Base-by-base conservation (phyloP, 805 yeast genomes). In the Metschnikowia sp. region DNA sequence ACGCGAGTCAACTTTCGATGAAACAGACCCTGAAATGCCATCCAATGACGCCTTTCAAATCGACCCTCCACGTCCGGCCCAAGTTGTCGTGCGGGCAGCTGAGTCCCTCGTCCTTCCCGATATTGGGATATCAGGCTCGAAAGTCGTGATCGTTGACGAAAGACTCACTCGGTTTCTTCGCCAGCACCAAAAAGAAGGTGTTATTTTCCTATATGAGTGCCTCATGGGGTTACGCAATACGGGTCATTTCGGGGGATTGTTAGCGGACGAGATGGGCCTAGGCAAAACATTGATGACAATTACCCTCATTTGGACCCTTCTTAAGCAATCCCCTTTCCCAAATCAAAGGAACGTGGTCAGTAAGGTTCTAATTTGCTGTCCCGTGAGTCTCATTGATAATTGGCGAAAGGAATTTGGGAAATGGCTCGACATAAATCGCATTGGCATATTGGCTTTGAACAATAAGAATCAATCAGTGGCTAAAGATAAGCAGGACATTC, bases 191-290 rank as follows among this genome's bases (percentile, higher is more conserved):
- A 65, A 78, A 11, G 91, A 86, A 53, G 99, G 97, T 2, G 87
- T 92, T 0, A 63, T 68, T 44, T 94, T 94, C 58, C 68, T 94
- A 55, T 88, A 88, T 61, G 85, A 86, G 47, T 88, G 96, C 56
- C 77, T 91, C 1, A 79, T 86, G 84, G 96, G 96, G 0, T 66
- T 77, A 43, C 68, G 77, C 26, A 76, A 74, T 4, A 66, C 66
- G 18, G 69, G 70, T 2, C 78, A 79, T 0, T 56, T 66, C 37
- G 98, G 99, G 0, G 91, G 92, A 2, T 67, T 94, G 5, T 65
- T 94, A 37, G 99, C 99, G 0, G 99, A 94, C 65, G 98, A 92
- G 57, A 94, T 94, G 99, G 99, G 99, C 0, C 70, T 94, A 13
- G 97, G 97, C 2, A 72, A 72, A 47, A 91, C 98, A 0, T 66